Evolutionary conservation across 1,284 basidiomycete species (phyloP).

Genomic region (Termitomyces sp.): DNA sequence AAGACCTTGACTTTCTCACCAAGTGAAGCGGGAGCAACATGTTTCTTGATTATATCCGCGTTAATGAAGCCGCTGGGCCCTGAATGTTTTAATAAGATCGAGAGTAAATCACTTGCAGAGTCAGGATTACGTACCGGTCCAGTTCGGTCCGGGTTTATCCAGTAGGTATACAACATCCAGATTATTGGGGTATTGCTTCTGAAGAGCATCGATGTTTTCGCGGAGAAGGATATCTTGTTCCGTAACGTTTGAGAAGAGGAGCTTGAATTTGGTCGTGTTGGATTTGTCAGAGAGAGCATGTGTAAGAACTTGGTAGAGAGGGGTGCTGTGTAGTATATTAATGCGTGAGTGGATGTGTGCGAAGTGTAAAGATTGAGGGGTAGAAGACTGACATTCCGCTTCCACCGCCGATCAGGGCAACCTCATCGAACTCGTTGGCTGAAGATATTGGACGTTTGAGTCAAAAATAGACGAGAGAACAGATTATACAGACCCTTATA

Average conservation of each 20-base stretch:
- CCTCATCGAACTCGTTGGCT: slow-evolving; percentile 83
- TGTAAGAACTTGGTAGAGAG: slow-evolving; percentile 71
- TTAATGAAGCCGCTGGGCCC: slow-evolving; percentile 72
- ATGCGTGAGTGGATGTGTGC: too few species aligned
- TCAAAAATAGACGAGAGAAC: neutral
- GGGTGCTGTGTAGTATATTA: too few species aligned
- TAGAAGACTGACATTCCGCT: slow-evolving; percentile 65
- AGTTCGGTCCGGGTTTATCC: slow-evolving; percentile 70
- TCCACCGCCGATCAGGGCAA: slow-evolving; percentile 88
- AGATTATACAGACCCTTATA: slow-evolving; percentile 55
- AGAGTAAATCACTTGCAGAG: neutral
- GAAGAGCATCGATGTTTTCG: slow-evolving; percentile 74
- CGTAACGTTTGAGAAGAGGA: slow-evolving; percentile 89
- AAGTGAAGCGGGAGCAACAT: slow-evolving; percentile 64
- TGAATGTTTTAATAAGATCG: slow-evolving; percentile 17
- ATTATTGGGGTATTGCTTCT: slow-evolving; percentile 63
- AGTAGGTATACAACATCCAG: slow-evolving; percentile 86
- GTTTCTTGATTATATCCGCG: slow-evolving; percentile 65
- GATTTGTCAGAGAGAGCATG: slow-evolving; percentile 66
- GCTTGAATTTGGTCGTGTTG: slow-evolving; percentile 94
- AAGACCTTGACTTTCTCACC: slow-evolving; percentile 86
- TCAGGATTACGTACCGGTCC: slow-evolving; percentile 53
- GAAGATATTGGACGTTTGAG: neutral
- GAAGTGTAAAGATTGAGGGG: slow-evolving; percentile 4
- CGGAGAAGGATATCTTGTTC: slow-evolving; percentile 88